A percentile compares a stretch with the other conserved stretches of the same genome.
Conservation (phyloP, 306 rosid genomes). For the Erythrophleum fordii region DNA sequence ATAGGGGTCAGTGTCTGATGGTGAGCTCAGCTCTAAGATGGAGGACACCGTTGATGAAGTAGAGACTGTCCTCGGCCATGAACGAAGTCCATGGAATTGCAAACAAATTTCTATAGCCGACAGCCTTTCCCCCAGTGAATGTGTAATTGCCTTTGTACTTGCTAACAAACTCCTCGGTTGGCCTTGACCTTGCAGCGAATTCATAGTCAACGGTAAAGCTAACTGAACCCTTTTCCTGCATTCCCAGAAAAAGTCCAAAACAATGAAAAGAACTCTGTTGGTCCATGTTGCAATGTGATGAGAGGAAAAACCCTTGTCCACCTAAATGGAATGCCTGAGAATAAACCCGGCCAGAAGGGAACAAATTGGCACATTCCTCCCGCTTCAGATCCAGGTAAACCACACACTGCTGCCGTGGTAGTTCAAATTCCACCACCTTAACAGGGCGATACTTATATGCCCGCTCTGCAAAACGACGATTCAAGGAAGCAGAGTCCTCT, state of each 20-base stretch:
- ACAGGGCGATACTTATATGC: constrained; percentile 97
- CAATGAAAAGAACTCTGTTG: constrained; percentile 95
- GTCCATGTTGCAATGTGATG: constrained; percentile 99
- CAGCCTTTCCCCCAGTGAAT: constrained; percentile 97
- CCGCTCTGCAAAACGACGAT: constrained; percentile 86
- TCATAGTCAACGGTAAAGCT: constrained; percentile 95
- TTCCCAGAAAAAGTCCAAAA: constrained; percentile 92
- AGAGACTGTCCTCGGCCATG: constrained; percentile 83
- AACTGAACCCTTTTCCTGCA: constrained; percentile 97
- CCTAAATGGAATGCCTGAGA: constrained; percentile 99
- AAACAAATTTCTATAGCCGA: constrained; percentile 91
- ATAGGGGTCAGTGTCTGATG: constrained; percentile 60
- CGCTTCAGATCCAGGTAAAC: constrained; percentile 93
- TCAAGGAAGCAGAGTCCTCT: constrained; percentile 63
- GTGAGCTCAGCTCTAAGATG: constrained; percentile 97
- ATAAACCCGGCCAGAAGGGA: constrained; percentile 94
- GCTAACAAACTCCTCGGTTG: constrained; percentile 79
- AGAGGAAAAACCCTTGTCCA: constrained; percentile 95
- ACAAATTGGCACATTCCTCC: constrained; percentile 78
- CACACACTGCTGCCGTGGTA: constrained; percentile 91
- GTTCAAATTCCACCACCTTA: constrained; percentile 95
- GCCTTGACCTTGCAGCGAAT: constrained; percentile 88
- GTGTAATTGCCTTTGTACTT: constrained; percentile 97
- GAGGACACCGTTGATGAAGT: constrained; percentile 89
- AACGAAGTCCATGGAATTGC: constrained; percentile 85